These are phyloP conservation scores for Daldinia caldariorum DNA, from an alignment of 495 filamentous ascomycete species.

Conservation along the genomic window DNA sequence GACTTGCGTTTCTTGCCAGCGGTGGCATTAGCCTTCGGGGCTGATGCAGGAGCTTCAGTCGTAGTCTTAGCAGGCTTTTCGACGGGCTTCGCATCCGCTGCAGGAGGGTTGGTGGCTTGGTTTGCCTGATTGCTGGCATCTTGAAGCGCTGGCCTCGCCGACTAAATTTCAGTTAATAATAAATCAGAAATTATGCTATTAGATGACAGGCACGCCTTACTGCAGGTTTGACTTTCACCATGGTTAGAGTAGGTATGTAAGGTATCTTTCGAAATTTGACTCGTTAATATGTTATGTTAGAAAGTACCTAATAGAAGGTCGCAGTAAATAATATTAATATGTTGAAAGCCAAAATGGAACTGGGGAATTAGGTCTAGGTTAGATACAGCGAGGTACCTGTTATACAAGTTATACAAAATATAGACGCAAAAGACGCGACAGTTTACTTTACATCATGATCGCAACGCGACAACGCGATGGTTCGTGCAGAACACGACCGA, in stretches of 20 bases:
- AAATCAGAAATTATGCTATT: background rate
- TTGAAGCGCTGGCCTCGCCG: slow-evolving; percentile 20
- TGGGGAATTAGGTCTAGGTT: too few relatives aligned
- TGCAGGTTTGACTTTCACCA: too few relatives aligned
- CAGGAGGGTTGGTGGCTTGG: slow-evolving; percentile 9
- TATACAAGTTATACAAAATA: background rate
- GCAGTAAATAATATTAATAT: too few relatives aligned
- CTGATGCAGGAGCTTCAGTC: background rate
- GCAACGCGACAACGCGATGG: slow-evolving; percentile 15
- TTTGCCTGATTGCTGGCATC: slow-evolving; percentile 24
- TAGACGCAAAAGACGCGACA: slow-evolving; percentile 4
- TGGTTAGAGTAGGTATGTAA: too few relatives aligned
- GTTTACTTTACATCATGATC: background rate
- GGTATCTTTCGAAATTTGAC: too few relatives aligned
- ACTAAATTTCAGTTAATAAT: slow-evolving; percentile 10
- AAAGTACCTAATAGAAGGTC: too few relatives aligned
- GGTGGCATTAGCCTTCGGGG: slow-evolving; percentile 1
- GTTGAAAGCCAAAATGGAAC: too few relatives aligned
- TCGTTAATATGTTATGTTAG: too few relatives aligned
- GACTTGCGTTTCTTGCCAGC: slow-evolving; percentile 52
- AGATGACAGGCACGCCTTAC: background rate
- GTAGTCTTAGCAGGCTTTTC: background rate
- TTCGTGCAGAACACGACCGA: slow-evolving; percentile 18
- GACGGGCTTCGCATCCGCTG: slow-evolving; percentile 1
- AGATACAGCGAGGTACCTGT: too few relatives aligned